phyloP scores from a whole-genome alignment of 2,329 filamentous ascomycete species.

The Hymenoscyphus infarciens region DNA sequence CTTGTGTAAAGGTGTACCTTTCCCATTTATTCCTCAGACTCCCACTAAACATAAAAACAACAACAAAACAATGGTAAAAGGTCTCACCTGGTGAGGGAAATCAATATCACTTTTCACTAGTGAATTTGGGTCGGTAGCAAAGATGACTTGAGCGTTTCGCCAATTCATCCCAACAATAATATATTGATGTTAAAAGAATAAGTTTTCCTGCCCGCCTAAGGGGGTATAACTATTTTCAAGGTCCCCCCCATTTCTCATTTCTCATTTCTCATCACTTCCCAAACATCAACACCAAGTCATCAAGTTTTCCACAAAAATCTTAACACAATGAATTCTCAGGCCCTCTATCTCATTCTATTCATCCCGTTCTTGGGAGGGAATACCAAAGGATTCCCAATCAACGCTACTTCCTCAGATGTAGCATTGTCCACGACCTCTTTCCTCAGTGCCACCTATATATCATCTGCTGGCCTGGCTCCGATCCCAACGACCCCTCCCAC shows the following conservation, averaged over 20 bases:
- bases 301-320: background rate
- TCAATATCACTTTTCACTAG: too few species aligned
- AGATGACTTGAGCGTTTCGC: too few species aligned
- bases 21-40: too few species aligned
- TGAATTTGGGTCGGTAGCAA: too few species aligned
- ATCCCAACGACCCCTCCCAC: background rate
- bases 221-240: background rate
- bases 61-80: too few species aligned
- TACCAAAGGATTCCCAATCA: background rate
- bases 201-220: too few species aligned
- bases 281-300: background rate
- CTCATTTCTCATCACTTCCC: background rate
- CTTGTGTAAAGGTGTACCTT: too few species aligned
- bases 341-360: background rate
- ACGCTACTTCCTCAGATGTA: background rate
- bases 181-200: too few species aligned
- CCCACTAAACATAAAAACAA: too few species aligned
- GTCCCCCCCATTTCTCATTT: background rate
- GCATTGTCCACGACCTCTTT: background rate
- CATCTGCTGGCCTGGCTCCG: background rate
- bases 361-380: background rate
- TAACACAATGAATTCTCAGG: background rate
- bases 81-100: too few species aligned
- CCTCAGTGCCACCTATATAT: background rate
- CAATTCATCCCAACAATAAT: too few species aligned